phyloP scores from a whole-genome alignment of 2,329 filamentous ascomycete species.

The Phialophora expanda region DNA sequence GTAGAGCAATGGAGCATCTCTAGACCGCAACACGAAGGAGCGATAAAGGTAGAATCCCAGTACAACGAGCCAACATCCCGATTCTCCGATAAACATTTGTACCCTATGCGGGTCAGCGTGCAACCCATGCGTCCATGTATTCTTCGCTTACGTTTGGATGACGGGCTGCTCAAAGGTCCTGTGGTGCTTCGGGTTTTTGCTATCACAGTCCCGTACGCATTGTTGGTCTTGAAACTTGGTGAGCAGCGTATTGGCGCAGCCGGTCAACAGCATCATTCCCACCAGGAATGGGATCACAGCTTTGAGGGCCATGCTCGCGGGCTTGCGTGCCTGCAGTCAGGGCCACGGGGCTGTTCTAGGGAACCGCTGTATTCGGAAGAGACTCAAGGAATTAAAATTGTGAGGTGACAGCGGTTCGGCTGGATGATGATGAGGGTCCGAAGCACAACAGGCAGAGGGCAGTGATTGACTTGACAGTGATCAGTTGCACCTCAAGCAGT shows the following conservation, averaged over 20 bases:
- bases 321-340: conserved; percentile 9
- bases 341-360: background rate
- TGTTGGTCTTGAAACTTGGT: conserved; percentile 97
- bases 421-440: background rate
- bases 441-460: background rate
- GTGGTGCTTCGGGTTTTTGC: conserved; percentile 67
- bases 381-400: too few species aligned
- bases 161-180: conserved; percentile 90
- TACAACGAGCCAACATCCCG: conserved; percentile 93
- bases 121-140: background rate
- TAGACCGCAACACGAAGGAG: conserved; percentile 40
- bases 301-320: conserved; percentile 68
- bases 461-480: background rate
- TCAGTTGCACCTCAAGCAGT: background rate
- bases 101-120: conserved; percentile 51
- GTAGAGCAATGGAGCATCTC: conserved; percentile 61
- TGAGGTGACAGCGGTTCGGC: background rate
- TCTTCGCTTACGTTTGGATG: conserved; percentile 73
- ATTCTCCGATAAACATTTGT: conserved; percentile 98
- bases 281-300: conserved; percentile 82
- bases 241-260: conserved; percentile 94
- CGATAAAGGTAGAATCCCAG: conserved; percentile 70
- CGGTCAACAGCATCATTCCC: conserved; percentile 94
- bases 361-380: background rate
- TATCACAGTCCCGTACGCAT: conserved; percentile 89